phyloP scores from a whole-genome alignment of 306 rosid species.

The Medicago ruthenica region DNA sequence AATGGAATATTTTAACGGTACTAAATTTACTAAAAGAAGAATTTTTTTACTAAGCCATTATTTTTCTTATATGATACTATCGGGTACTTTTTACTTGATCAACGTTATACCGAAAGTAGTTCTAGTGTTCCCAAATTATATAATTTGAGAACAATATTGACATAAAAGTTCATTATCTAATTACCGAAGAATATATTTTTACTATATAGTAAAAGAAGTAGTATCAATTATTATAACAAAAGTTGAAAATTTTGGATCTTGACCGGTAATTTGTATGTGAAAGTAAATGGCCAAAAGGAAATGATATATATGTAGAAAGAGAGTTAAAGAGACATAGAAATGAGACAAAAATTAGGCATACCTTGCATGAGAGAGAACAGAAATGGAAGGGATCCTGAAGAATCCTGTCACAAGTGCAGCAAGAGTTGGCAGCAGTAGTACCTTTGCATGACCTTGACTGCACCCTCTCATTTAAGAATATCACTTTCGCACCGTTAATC shows the following conservation, averaged over 20 bases:
- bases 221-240: no score
- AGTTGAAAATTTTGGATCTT: neutral
- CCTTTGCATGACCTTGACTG: constrained; percentile 79
- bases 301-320: constrained; percentile 1
- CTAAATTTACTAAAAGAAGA: no score
- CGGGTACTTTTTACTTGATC: no score
- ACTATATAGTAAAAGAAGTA: no score
- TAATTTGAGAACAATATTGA: no score
- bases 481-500: constrained; percentile 86
- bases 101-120: no score
- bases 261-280: neutral
- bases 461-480: constrained; percentile 88
- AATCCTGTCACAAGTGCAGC: constrained; percentile 84
- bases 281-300: neutral
- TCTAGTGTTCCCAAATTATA: no score
- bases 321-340: neutral
- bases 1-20: no score
- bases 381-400: constrained; percentile 89
- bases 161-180: no score
- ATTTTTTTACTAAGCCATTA: no score
- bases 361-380: constrained; percentile 99
- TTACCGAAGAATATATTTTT: no score
- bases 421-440: constrained; percentile 62
- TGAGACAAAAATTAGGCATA: constrained; percentile 19
- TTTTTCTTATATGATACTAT: no score